Evolutionary conservation across 805 yeast genomes (phyloP).

Genomic region (Starmerella asiatica): DNA sequence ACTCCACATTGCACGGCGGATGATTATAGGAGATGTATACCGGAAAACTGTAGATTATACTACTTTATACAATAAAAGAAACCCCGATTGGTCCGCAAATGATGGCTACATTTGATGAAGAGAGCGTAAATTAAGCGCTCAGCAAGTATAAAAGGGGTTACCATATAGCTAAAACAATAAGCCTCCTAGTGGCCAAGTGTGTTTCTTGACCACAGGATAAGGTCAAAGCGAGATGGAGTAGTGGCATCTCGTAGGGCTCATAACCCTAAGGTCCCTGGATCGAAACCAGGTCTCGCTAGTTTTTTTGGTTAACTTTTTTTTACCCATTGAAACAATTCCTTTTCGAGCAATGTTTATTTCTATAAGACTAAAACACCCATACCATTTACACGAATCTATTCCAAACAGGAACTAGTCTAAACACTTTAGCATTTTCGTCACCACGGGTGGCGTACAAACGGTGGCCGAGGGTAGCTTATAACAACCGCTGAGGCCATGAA

Average conservation of each 20-base stretch:
- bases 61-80: not conserved
- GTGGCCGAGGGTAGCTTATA: no score
- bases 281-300: slow-evolving; percentile 12
- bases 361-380: not conserved
- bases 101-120: no score
- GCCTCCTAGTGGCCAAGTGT: slow-evolving; percentile 1
- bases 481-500: slow-evolving; percentile 8
- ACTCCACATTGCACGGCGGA: slow-evolving; percentile 93
- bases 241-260: slow-evolving; percentile 16
- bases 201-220: not conserved
- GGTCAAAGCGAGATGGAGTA: slow-evolving; percentile 12
- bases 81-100: no score
- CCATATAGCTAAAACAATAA: no score
- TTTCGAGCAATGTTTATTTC: not conserved
- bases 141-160: not conserved
- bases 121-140: not conserved
- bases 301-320: not conserved
- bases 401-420: no score
- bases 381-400: no score
- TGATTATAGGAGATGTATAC: no score
- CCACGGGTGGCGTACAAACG: no score
- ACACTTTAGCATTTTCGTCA: no score
- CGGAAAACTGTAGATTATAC: not conserved
- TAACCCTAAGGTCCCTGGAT: slow-evolving; percentile 17
- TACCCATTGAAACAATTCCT: not conserved